phyloP scores from a whole-genome alignment of 2,329 filamentous ascomycete species.

The Teratosphaeria nubilosa region DNA sequence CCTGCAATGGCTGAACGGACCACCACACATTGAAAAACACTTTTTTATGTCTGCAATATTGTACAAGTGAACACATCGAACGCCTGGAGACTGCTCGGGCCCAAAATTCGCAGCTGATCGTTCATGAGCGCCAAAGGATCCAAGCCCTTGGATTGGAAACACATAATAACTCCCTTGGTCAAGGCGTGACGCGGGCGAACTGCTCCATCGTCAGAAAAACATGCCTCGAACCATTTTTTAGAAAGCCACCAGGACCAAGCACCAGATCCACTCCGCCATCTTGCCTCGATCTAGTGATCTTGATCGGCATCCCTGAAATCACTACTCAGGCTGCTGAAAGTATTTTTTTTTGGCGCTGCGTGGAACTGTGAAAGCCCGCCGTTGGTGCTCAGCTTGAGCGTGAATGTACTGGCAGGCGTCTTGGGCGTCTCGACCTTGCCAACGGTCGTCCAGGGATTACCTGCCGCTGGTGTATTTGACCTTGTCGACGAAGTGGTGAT shows the following conservation, averaged over 20 bases:
- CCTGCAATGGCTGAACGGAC: background rate
- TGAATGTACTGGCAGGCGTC: background rate
- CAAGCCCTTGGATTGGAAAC: background rate
- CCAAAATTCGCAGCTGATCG: too few relatives aligned
- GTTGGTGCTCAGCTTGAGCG: conserved; percentile 3
- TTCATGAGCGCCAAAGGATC: background rate
- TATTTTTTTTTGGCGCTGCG: background rate
- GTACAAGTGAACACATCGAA: background rate
- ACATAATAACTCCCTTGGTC: background rate
- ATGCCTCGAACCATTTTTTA: background rate
- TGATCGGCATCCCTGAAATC: background rate
- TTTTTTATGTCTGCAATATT: background rate
- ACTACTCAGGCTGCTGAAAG: background rate
- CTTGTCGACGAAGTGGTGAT: background rate
- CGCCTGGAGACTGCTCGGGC: background rate
- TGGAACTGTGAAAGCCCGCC: conserved; percentile 5
- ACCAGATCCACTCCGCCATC: background rate
- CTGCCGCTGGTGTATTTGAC: background rate
- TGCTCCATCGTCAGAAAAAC: background rate
- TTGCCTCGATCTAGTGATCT: background rate
- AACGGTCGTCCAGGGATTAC: conserved; percentile 4
- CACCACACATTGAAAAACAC: background rate
- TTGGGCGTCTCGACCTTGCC: conserved; percentile 1
- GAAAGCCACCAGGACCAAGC: background rate
- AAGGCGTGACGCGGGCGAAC: background rate